phyloP scores from a whole-genome alignment of 2,329 filamentous ascomycete species.

The Colletotrichum incanum region DNA sequence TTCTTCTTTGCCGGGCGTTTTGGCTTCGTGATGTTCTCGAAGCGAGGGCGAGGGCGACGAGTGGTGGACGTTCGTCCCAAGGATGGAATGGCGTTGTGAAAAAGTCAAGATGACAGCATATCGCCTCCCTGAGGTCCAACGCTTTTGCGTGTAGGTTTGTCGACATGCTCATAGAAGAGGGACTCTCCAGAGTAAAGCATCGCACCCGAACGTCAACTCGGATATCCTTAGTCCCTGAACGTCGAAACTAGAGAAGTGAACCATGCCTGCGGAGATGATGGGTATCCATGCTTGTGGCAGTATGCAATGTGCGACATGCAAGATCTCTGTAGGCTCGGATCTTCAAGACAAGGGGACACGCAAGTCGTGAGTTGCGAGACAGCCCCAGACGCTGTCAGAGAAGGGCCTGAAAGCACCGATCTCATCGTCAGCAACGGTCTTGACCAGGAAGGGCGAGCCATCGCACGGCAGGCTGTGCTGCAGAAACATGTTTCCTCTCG shows the following conservation, averaged over 20 bases:
- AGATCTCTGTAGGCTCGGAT: slow-evolving; percentile 7
- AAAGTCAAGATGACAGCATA: slow-evolving; percentile 21
- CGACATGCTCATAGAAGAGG: not conserved
- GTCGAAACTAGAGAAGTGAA: not conserved
- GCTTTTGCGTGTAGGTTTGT: not conserved
- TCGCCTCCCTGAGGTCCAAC: not conserved
- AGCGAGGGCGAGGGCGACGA: not conserved
- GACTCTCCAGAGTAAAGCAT: not conserved
- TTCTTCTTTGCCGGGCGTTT: not conserved
- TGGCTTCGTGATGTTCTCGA: slow-evolving; percentile 13
- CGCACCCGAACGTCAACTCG: not conserved
- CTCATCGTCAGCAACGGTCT: not conserved
- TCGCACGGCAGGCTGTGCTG: slow-evolving; percentile 12
- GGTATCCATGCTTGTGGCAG: not conserved
- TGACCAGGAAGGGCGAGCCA: not conserved
- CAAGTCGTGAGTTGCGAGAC: slow-evolving; percentile 7
- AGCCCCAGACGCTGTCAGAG: not conserved
- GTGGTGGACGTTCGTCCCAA: slow-evolving; percentile 31
- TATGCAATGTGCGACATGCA: slow-evolving; percentile 1
- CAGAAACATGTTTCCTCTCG: slow-evolving; percentile 27
- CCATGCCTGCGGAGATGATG: not conserved
- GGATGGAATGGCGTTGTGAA: slow-evolving; percentile 25
- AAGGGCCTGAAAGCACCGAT: not conserved
- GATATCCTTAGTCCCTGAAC: not conserved
- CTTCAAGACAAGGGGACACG: not conserved